Evolutionary conservation across 2,329 filamentous ascomycete species (phyloP), one percentile per base, ranked within the genome.

Genomic region (Podosphaera fusca): DNA sequence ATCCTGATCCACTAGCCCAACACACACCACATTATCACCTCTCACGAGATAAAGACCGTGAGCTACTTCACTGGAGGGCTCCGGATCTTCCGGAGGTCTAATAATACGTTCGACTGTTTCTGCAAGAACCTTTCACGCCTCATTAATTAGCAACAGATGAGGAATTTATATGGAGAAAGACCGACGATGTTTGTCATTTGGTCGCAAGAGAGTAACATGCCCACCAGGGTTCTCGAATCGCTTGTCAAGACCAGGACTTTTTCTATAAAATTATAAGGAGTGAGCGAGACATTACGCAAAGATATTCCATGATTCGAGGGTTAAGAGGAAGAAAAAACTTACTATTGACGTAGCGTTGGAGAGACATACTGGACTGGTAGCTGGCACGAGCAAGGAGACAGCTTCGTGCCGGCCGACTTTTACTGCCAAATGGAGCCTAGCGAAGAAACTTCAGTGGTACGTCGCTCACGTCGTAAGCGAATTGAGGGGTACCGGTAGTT

Each of bases 11-110:
- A 98, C 82, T 58, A 94, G 74, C 1, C 92, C 92, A 58, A 92
- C 85, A 14, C 94, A 76, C 60, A 88, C 89, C 53, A 98, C 90
- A 66, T 94, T 95, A 69, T 98, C 92, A 56, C 92, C 92, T 59
- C 92, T 79, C 58, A 98, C 85, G 58, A 98, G 77, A 69, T 95
- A 96, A 4, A 96, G 72, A 1, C 92, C 92, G 60, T 95, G 80
- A 3, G 84, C 81, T 21, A 92, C 82, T 67, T 92, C 81, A 58
- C 82, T 79, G 49, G 85, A 94, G 0, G 83, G 79, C 64, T 94
- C 87, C 46, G 80, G 77, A 66, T 95, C 87, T 67, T 95, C 89
- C 49, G 79, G 77, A 1, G 85, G 83, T 61, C 87, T 84, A 64
- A 98, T 95, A 60, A 95, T 85, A 62, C 92, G 85, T 70, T 98